Percentiles rank a stretch among this genome's conserved stretches.
These are phyloP conservation scores for Coemansia sp. DNA, from an alignment of 192 early-diverging fungal genomes.

Conservation along the genomic window DNA sequence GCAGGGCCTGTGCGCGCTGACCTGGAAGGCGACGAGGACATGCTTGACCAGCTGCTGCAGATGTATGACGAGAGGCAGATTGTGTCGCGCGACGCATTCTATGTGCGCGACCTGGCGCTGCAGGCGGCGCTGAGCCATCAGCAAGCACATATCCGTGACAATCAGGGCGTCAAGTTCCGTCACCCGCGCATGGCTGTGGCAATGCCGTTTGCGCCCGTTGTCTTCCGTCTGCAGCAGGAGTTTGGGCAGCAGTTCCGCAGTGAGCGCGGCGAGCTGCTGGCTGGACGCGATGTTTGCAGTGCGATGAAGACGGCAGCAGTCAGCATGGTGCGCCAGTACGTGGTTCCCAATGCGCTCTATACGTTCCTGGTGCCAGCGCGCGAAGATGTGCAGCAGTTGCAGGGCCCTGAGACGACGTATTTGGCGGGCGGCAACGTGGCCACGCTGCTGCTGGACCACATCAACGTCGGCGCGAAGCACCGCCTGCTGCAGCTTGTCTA, in stretches of 20 bases:
- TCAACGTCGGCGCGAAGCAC: conserved; percentile 66
- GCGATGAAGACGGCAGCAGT: conserved; percentile 46
- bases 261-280: conserved; percentile 29
- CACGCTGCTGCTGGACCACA: conserved; percentile 65
- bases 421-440: conserved; percentile 61
- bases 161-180: conserved; percentile 64
- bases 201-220: conserved; percentile 54
- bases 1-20: conserved; percentile 60
- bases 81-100: conserved; percentile 67
- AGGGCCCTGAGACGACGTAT: conserved; percentile 46
- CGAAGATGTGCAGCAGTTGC: conserved; percentile 32
- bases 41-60: conserved; percentile 64
- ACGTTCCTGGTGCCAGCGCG: conserved; percentile 42
- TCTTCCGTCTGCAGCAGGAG: conserved; percentile 35
- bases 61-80: conserved; percentile 76
- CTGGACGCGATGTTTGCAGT: conserved; percentile 15
- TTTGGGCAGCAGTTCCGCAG: conserved; percentile 41
- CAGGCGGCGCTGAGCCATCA: conserved; percentile 68
- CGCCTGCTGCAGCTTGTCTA: conserved; percentile 64
- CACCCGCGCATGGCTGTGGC: conserved; percentile 64
- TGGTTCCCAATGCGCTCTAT: conserved; percentile 46
- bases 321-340: conserved; percentile 42
- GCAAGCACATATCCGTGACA: conserved; percentile 59
- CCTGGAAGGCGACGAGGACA: conserved; percentile 63
- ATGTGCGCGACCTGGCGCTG: conserved; percentile 68